Percentiles rank a stretch among this genome's conserved stretches.
phyloP scores from a whole-genome alignment of 2,329 filamentous ascomycete genomes.

The Pseudogymnoascus pannorum region DNA sequence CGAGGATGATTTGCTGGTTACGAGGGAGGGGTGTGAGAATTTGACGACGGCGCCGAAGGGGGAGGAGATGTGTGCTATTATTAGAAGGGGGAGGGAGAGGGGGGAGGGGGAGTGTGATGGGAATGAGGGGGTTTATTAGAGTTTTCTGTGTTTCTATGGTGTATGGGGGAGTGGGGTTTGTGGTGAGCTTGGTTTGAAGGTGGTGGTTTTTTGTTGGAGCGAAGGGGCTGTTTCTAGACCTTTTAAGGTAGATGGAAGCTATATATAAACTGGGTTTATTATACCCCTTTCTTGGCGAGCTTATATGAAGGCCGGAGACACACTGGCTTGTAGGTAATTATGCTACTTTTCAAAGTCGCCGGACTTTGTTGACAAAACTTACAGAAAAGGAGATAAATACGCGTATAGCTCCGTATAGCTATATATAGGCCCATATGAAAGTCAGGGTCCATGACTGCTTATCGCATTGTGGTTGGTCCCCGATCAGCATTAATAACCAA shows the following conservation, averaged over 20 bases:
- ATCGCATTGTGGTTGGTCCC: not conserved
- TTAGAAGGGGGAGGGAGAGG: slow-evolving; percentile 34
- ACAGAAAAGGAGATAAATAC: not conserved
- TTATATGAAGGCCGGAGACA: not conserved
- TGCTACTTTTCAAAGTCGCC: not conserved
- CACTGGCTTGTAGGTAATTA: not conserved
- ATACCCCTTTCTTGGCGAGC: not conserved
- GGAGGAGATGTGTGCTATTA: slow-evolving; percentile 58
- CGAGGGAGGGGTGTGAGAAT: slow-evolving; percentile 71
- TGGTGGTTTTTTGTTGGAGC: not conserved
- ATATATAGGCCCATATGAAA: too few relatives aligned
- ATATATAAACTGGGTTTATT: not conserved
- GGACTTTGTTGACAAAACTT: not conserved
- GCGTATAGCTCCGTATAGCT: too few relatives aligned
- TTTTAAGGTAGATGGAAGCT: not conserved
- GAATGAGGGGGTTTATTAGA: not conserved
- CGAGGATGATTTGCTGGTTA: slow-evolving; percentile 84
- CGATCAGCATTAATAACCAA: not conserved
- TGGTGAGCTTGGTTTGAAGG: not conserved
- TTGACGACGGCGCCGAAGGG: slow-evolving; percentile 74
- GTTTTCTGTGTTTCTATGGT: not conserved
- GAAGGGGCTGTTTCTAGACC: not conserved
- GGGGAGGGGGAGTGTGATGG: not conserved
- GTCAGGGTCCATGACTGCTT: not conserved
- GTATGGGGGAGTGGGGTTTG: not conserved